phyloP scores from a whole-genome alignment of 257 asterid genomes.

The Coffea canephora region DNA sequence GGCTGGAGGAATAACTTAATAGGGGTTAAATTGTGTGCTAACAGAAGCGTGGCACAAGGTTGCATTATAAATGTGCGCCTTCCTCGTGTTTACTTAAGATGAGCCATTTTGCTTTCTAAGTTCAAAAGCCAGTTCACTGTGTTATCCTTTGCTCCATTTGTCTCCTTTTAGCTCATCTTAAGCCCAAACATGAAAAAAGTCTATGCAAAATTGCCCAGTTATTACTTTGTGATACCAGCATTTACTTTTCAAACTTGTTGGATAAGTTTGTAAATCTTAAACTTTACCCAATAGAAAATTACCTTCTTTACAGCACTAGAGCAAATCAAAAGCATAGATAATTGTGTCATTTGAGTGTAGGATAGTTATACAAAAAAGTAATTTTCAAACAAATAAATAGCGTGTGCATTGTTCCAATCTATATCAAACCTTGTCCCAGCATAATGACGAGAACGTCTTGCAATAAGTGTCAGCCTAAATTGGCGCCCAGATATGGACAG shows the following conservation, averaged over 20 bases:
- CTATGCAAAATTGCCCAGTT: background rate
- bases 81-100: background rate
- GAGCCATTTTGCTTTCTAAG: background rate
- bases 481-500: constrained; percentile 72
- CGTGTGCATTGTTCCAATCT: too few species aligned
- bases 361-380: background rate
- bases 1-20: background rate
- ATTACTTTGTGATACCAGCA: background rate
- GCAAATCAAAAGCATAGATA: too few species aligned
- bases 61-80: background rate
- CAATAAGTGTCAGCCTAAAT: constrained; percentile 70
- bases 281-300: too few species aligned
- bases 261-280: too few species aligned
- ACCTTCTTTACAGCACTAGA: background rate
- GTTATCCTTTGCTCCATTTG: background rate
- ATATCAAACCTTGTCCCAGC: constrained; percentile 86
- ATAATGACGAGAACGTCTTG: constrained; percentile 92
- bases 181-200: background rate
- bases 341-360: background rate
- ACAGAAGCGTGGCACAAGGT: background rate
- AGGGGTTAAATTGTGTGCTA: background rate
- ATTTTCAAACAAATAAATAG: too few species aligned
- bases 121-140: background rate
- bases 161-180: background rate
- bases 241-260: background rate